Conservation (phyloP, 2,329 filamentous ascomycete species). For the Beauveria scarabaeidicola region DNA sequence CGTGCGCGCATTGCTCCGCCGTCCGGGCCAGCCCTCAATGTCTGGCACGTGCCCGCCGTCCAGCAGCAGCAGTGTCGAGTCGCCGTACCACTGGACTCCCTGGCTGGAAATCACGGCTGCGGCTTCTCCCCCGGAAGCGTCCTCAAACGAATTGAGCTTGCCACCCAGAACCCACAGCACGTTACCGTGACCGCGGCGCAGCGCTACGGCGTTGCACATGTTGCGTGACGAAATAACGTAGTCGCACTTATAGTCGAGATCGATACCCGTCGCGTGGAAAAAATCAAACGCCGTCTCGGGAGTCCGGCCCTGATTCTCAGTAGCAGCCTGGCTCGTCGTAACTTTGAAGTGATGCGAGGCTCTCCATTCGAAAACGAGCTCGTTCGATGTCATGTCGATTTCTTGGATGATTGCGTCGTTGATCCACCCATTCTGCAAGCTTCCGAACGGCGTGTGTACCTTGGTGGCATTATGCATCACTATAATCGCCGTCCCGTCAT, state of each 20-base stretch:
- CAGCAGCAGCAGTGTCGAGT: slow-evolving; percentile 39
- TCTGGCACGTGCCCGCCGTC: slow-evolving; percentile 20
- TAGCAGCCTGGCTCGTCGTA: slow-evolving; percentile 12
- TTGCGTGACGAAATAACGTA: slow-evolving; percentile 47
- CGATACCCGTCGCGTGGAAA: slow-evolving; percentile 51
- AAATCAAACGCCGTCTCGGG: slow-evolving; percentile 38
- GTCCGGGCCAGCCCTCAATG: neutral
- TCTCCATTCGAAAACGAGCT: slow-evolving; percentile 40
- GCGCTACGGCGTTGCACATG: slow-evolving; percentile 36
- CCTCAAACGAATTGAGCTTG: slow-evolving; percentile 35
- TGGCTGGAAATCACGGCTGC: slow-evolving; percentile 40
- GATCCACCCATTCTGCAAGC: slow-evolving; percentile 20
- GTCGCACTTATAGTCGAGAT: slow-evolving; percentile 38
- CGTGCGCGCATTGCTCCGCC: slow-evolving; percentile 32
- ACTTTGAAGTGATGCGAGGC: slow-evolving; percentile 22
- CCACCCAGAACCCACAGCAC: slow-evolving; percentile 45
- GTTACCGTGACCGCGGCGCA: slow-evolving; percentile 24
- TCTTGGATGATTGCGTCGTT: slow-evolving; percentile 33
- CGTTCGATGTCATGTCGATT: slow-evolving; percentile 40
- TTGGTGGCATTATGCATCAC: slow-evolving; percentile 26
- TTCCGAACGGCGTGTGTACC: slow-evolving; percentile 19
- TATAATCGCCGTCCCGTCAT: slow-evolving; percentile 31
- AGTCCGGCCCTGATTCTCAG: slow-evolving; percentile 16
- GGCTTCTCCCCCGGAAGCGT: slow-evolving; percentile 49
- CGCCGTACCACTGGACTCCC: slow-evolving; percentile 28